phyloP scores from a whole-genome alignment of 306 rosid species.

The Dalbergia cochinchinensis region DNA sequence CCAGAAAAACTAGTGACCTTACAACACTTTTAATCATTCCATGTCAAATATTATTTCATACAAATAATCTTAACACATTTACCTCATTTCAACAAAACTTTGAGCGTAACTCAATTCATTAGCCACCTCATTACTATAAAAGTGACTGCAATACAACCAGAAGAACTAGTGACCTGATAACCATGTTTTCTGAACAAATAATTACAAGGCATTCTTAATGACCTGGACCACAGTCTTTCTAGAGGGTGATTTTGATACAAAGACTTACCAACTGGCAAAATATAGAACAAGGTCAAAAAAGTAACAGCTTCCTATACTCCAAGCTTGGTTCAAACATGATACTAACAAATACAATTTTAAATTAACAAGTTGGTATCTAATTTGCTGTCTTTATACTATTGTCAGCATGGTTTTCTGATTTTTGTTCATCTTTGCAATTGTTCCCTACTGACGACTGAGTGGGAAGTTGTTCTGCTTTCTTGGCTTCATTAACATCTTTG shows the following conservation, averaged over 20 bases:
- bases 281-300: background rate
- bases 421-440: constrained; percentile 36
- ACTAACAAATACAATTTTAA: constrained; percentile 22
- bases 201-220: background rate
- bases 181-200: background rate
- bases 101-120: background rate
- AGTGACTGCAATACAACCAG: background rate
- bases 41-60: too few species aligned
- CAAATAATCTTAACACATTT: background rate
- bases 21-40: too few species aligned
- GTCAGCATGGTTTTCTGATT: constrained; percentile 47
- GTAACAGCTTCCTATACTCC: constrained; percentile 4
- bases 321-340: constrained; percentile 24
- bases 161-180: background rate
- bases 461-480: constrained; percentile 50
- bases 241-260: background rate
- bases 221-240: background rate
- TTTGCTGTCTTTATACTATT: constrained; percentile 38
- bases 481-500: constrained; percentile 47
- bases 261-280: constrained; percentile 19
- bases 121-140: background rate
- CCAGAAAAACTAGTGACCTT: too few species aligned
- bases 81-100: background rate
- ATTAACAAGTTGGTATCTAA: constrained; percentile 31
- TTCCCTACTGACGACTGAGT: constrained; percentile 47